Conservation (phyloP, 2,329 filamentous ascomycete species). For the Ampelomyces quisqualis region DNA sequence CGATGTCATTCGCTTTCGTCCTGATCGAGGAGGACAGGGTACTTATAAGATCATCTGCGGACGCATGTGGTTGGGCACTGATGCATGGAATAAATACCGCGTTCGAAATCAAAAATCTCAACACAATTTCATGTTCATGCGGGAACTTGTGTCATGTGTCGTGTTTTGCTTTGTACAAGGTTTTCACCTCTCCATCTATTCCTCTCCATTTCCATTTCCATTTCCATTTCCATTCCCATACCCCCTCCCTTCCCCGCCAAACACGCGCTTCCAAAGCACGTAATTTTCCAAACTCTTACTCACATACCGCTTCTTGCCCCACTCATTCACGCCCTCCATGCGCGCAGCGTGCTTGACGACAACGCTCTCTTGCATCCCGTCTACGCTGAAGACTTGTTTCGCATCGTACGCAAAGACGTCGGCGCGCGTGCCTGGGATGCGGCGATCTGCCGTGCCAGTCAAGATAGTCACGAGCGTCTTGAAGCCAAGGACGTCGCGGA, state of each 20-base stretch:
- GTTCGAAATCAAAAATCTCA: background rate
- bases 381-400: constrained; percentile 12
- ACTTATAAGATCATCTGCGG: background rate
- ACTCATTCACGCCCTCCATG: constrained; percentile 21
- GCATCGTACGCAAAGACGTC: constrained; percentile 29
- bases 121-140: background rate
- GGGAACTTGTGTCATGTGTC: too few species aligned
- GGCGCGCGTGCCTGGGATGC: constrained; percentile 31
- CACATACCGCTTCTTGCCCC: constrained; percentile 28
- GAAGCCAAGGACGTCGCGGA: constrained; percentile 30
- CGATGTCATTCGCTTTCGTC: constrained; percentile 32
- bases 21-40: constrained; percentile 2
- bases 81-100: too few species aligned
- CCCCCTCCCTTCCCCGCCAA: constrained; percentile 12
- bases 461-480: constrained; percentile 32
- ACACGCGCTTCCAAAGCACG: constrained; percentile 30
- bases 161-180: too few species aligned
- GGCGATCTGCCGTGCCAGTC: constrained; percentile 34
- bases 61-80: too few species aligned
- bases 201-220: background rate
- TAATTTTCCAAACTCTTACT: constrained; percentile 33
- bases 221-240: background rate
- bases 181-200: background rate
- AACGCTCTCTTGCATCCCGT: constrained; percentile 9
- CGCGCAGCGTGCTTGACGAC: constrained; percentile 18